Conservation (phyloP, 176 grass and related monocot species). For the Thalia dealbata region DNA sequence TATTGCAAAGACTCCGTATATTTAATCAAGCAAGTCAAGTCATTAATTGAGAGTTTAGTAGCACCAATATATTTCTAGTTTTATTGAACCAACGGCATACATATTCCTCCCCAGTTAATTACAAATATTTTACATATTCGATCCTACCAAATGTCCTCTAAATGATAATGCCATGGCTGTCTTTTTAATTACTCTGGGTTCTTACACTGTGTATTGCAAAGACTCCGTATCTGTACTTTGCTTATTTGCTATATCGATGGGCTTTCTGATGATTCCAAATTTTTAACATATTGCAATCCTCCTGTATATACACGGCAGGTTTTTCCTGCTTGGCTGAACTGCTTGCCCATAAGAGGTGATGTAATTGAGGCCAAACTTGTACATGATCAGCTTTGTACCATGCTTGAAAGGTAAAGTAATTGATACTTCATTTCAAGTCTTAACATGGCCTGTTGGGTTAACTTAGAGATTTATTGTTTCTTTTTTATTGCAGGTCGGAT, state of each 20-base stretch:
- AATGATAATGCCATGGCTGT: too few relatives aligned
- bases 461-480: background rate
- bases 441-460: background rate
- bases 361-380: conserved; percentile 97
- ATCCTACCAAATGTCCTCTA: too few relatives aligned
- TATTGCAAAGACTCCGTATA: background rate
- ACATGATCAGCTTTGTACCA: conserved; percentile 84
- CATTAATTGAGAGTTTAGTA: too few relatives aligned
- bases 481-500: conserved; percentile 47
- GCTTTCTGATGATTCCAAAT: background rate
- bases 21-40: too few relatives aligned
- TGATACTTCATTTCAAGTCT: background rate
- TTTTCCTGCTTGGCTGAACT: conserved; percentile 78
- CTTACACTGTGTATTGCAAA: background rate
- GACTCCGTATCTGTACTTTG: background rate
- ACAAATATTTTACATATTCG: too few relatives aligned
- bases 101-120: too few relatives aligned
- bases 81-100: too few relatives aligned
- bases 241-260: background rate
- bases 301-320: conserved; percentile 36
- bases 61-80: too few relatives aligned
- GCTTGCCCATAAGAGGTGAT: conserved; percentile 91
- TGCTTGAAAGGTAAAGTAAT: conserved; percentile 74
- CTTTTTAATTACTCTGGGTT: background rate
- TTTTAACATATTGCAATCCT: background rate